These are phyloP conservation scores for Alternaria solani DNA, from an alignment of 2,329 filamentous ascomycete species.

Conservation along the genomic window DNA sequence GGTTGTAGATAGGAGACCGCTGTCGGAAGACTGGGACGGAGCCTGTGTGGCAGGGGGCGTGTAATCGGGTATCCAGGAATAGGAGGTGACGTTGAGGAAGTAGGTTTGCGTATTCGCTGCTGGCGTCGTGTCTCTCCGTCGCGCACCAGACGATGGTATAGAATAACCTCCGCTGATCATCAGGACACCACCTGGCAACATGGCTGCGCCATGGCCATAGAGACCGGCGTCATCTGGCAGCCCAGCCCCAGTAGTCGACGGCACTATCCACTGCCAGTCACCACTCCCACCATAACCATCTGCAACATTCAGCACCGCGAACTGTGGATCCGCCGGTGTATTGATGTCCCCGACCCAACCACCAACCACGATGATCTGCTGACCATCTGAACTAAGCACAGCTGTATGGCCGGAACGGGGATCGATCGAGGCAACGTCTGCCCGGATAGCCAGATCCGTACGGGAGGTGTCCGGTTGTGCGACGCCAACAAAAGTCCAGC, in stretches of 20 bases:
- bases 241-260: constrained; percentile 56
- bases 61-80: constrained; percentile 66
- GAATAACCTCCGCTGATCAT: constrained; percentile 67
- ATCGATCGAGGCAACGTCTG: constrained; percentile 65
- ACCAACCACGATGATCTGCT: constrained; percentile 78
- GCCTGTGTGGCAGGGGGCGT: constrained; percentile 53
- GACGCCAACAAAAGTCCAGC: constrained; percentile 83
- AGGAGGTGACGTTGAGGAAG: constrained; percentile 69
- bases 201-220: constrained; percentile 68
- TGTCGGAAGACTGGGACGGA: constrained; percentile 19
- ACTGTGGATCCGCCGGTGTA: constrained; percentile 80
- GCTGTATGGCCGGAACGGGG: constrained; percentile 90
- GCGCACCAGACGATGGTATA: constrained; percentile 54
- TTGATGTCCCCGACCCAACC: constrained; percentile 89
- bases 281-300: constrained; percentile 70
- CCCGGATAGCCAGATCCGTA: constrained; percentile 65
- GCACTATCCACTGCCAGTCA: constrained; percentile 75
- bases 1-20: constrained; percentile 52
- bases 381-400: constrained; percentile 79
- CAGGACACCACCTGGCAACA: constrained; percentile 69
- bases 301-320: constrained; percentile 78
- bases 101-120: constrained; percentile 57
- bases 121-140: constrained; percentile 45
- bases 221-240: constrained; percentile 58
- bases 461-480: constrained; percentile 56